A percentile compares a stretch with the other conserved stretches of the same genome.
phyloP scores from a whole-genome alignment of 495 filamentous ascomycete genomes.

The Venustampulla echinocandica region DNA sequence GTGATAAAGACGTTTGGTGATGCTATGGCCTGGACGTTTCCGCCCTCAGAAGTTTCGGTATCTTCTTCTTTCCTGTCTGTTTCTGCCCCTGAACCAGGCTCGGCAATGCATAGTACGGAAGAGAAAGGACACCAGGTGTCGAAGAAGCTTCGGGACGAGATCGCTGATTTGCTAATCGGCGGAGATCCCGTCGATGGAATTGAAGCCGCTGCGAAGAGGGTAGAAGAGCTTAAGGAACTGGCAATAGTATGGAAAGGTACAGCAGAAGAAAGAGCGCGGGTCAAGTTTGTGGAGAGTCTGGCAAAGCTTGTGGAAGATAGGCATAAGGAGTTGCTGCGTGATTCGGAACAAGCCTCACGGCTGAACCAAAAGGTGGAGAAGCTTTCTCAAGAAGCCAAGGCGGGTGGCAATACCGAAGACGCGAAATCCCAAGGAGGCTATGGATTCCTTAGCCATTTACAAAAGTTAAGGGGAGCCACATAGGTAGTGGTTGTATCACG shows the following conservation, averaged over 20 bases:
- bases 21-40: conserved; percentile 87
- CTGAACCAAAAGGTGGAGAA: conserved; percentile 20
- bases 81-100: conserved; percentile 60
- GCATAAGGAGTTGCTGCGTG: conserved; percentile 45
- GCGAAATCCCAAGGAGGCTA: conserved; percentile 46
- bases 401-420: conserved; percentile 25
- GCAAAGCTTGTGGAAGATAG: conserved; percentile 52
- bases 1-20: conserved; percentile 85
- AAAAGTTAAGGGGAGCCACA: conserved; percentile 56
- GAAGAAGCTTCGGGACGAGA: conserved; percentile 60
- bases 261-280: conserved; percentile 79
- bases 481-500: too few relatives aligned
- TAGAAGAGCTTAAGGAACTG: conserved; percentile 65
- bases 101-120: conserved; percentile 57
- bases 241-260: conserved; percentile 85
- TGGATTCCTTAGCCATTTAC: conserved; percentile 71
- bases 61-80: conserved; percentile 74
- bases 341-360: conserved; percentile 34
- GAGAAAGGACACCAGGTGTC: conserved; percentile 70
- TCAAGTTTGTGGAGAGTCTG: conserved; percentile 71
- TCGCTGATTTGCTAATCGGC: conserved; percentile 54
- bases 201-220: conserved; percentile 59
- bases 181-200: conserved; percentile 45
- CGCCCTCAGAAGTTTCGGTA: conserved; percentile 66
- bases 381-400: conserved; percentile 18